A percentile compares a stretch with the other conserved stretches of the same genome.
phyloP scores from a whole-genome alignment of 148 eudicot species.

The Rhododendron mucronatum region DNA sequence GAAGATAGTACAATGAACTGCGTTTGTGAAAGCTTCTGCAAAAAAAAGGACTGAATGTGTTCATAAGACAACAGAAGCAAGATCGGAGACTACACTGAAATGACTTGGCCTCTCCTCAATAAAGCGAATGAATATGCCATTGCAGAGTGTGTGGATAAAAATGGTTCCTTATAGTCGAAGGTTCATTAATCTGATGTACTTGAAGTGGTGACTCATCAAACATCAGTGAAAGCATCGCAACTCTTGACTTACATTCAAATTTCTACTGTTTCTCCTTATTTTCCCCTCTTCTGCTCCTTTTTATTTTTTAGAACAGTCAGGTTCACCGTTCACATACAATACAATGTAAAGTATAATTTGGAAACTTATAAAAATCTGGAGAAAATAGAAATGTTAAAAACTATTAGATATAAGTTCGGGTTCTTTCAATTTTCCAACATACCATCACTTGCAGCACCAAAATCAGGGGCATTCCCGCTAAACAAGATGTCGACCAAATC shows the following conservation, averaged over 20 bases:
- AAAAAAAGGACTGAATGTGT: background rate
- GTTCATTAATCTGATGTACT: background rate
- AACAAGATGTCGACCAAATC: slow-evolving; percentile 85
- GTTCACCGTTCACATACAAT: background rate
- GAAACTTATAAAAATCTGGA: background rate
- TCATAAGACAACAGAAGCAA: background rate
- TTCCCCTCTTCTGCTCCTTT: background rate
- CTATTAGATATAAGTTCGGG: background rate
- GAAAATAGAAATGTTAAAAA: background rate
- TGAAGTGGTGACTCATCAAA: background rate
- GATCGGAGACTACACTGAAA: background rate
- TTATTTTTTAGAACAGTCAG: background rate
- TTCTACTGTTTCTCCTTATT: background rate
- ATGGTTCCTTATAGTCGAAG: background rate
- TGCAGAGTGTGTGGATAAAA: background rate
- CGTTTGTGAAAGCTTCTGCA: background rate
- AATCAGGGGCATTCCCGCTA: slow-evolving; percentile 76
- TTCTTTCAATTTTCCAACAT: slow-evolving; percentile 6
- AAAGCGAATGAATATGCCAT: background rate
- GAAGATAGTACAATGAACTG: background rate
- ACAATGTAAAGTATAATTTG: too few relatives aligned
- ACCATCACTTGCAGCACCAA: slow-evolving; percentile 99
- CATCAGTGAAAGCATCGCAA: background rate
- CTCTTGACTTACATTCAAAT: background rate
- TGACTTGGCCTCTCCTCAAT: background rate